Percentiles rank a stretch among this genome's conserved stretches.
phyloP scores from a whole-genome alignment of 108 stramenopile genomes.

The Conticribra guillardii region DNA sequence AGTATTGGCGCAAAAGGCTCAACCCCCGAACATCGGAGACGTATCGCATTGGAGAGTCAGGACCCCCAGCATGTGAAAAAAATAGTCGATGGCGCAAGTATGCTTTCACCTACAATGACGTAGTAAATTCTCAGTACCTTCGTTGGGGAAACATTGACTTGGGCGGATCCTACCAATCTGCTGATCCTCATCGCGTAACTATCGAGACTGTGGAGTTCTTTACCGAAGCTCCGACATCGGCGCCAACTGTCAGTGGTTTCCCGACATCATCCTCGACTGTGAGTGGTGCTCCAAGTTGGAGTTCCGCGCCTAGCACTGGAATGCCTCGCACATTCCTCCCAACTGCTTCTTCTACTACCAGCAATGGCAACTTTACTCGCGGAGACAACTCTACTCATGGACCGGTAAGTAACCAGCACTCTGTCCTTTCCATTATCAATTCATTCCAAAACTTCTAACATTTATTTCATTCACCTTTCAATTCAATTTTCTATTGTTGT shows the following conservation, averaged over 20 bases:
- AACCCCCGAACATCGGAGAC: conserved; percentile 37
- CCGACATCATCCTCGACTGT: neutral
- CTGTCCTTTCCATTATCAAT: neutral
- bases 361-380: too few relatives aligned
- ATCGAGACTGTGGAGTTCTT: conserved; percentile 34
- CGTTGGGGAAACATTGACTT: conserved; percentile 38
- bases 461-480: neutral
- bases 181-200: conserved; percentile 20
- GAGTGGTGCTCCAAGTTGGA: neutral
- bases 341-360: conserved; percentile 1
- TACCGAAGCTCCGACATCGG: neutral
- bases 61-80: conserved; percentile 41
- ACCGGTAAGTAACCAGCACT: neutral
- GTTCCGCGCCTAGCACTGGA: neutral
- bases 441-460: neutral
- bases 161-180: conserved; percentile 8
- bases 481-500: neutral
- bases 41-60: conserved; percentile 45
- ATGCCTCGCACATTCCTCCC: neutral
- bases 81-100: conserved; percentile 45
- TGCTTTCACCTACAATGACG: conserved; percentile 47
- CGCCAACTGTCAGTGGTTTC: neutral
- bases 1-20: conserved; percentile 42
- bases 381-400: too few relatives aligned
- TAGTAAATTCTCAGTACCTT: conserved; percentile 34